Percentiles rank a stretch among this genome's conserved stretches.
Evolutionary conservation across 2,329 filamentous ascomycete genomes (phyloP).

Genomic region (Aphanoascus verrucosus): DNA sequence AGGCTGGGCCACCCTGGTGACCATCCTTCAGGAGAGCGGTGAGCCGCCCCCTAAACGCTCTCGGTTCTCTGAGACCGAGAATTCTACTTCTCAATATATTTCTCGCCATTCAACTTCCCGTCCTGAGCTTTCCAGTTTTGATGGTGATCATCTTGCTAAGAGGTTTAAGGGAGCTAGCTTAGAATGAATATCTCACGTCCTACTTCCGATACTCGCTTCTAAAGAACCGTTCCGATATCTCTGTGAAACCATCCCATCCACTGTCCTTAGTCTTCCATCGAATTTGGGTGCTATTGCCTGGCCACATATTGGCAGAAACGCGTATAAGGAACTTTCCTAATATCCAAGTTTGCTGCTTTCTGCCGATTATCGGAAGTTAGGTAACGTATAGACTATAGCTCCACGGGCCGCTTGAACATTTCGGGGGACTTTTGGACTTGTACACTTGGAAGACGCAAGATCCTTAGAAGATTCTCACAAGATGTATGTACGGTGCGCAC

Average conservation of each 20-base stretch:
- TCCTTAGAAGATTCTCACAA: too few species aligned
- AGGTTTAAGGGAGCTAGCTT: constrained; percentile 53
- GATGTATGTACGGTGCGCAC: too few species aligned
- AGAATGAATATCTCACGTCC: constrained; percentile 25
- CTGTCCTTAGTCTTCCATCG: background rate
- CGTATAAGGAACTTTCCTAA: too few species aligned
- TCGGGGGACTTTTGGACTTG: too few species aligned
- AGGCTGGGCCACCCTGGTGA: constrained; percentile 88
- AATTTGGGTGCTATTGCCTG: background rate
- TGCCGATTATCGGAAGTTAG: too few species aligned
- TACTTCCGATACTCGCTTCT: background rate
- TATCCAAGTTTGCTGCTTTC: too few species aligned
- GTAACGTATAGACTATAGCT: too few species aligned
- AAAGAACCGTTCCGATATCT: background rate
- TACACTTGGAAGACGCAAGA: too few species aligned
- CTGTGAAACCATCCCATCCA: background rate
- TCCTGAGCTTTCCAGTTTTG: constrained; percentile 24
- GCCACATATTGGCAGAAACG: too few species aligned
- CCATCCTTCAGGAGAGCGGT: constrained; percentile 93
- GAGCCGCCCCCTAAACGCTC: constrained; percentile 77
- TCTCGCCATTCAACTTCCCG: background rate
- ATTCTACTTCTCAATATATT: constrained; percentile 21
- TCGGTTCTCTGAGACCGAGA: constrained; percentile 34
- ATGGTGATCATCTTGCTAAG: constrained; percentile 53
- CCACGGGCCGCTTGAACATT: too few species aligned